These are phyloP conservation scores for Solanum chiquidenum DNA, from an alignment of 257 asterid species.

Conservation along the genomic window DNA sequence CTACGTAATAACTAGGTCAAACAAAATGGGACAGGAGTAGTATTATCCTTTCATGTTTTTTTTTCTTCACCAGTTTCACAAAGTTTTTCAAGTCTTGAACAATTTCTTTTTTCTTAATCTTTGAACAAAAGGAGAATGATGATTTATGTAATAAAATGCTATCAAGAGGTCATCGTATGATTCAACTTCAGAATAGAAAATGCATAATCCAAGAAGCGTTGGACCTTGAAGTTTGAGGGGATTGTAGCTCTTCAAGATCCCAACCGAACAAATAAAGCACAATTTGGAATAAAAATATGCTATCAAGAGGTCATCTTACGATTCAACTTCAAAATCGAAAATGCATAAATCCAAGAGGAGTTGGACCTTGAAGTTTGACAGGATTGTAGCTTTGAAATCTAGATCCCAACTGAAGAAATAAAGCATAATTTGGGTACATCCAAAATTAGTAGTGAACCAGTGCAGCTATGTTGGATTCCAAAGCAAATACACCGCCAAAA, in stretches of 20 bases:
- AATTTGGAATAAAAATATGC: not conserved
- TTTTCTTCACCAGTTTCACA: not conserved
- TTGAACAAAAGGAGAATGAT: not conserved
- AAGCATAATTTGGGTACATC: not conserved
- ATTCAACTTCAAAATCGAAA: not conserved
- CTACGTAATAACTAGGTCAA: not conserved
- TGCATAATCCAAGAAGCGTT: not conserved
- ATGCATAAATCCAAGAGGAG: not conserved
- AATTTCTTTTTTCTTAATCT: not conserved
- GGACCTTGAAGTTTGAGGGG: not conserved
- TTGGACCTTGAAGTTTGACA: not conserved
- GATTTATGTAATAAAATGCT: not conserved
- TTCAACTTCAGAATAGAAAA: not conserved
- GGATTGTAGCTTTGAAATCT: not conserved
- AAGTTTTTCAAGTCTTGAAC: not conserved
- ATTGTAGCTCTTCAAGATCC: not conserved
- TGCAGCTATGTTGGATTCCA: not conserved
- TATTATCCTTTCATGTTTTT: not conserved
- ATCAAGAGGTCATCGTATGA: not conserved
- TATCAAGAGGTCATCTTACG: not conserved
- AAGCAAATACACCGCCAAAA: not conserved
- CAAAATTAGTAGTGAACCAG: not conserved
- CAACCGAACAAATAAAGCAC: not conserved
- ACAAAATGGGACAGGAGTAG: not conserved
- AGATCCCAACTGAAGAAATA: not conserved